Conservation (phyloP, 306 rosid species). For the Cicer cuneatum region DNA sequence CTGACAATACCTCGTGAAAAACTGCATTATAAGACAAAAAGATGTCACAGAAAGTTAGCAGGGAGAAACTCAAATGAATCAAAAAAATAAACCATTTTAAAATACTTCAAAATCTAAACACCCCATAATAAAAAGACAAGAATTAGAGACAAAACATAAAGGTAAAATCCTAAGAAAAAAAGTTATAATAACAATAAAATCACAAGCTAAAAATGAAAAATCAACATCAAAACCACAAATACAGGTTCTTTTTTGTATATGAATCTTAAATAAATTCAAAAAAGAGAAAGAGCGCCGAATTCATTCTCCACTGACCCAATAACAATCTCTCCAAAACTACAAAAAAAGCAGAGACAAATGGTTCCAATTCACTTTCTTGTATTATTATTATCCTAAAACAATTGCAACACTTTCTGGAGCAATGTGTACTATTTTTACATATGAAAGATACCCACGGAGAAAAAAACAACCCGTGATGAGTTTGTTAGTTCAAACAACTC, state of each 20-base stretch:
- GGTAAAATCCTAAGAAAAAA: constrained; percentile 46
- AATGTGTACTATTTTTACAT: constrained; percentile 59
- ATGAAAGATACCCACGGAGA: constrained; percentile 64
- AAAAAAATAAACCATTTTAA: constrained; percentile 36
- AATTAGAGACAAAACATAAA: constrained; percentile 57
- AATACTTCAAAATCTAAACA: constrained; percentile 43
- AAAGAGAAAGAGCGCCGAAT: constrained; percentile 57
- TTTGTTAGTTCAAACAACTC: constrained; percentile 46
- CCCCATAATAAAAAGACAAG: constrained; percentile 51
- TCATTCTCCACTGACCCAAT: constrained; percentile 39
- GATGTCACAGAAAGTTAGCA: constrained; percentile 72
- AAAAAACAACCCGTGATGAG: constrained; percentile 59
- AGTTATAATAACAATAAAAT: constrained; percentile 44
- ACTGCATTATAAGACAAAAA: constrained; percentile 95
- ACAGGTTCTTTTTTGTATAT: constrained; percentile 34
- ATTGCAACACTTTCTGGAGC: constrained; percentile 64
- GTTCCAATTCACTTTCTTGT: too few species aligned
- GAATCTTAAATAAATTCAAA: constrained; percentile 68
- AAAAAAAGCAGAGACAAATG: constrained; percentile 30
- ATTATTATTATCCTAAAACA: too few species aligned
- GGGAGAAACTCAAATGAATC: constrained; percentile 41
- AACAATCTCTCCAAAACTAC: constrained; percentile 38
- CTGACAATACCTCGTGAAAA: constrained; percentile 99
- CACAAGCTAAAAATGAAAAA: constrained; percentile 34
- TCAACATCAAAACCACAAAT: not conserved